Percentiles rank a stretch among this genome's conserved stretches.
These are phyloP conservation scores for Psilocybe sp. DNA, from an alignment of 768 basidiomycete genomes.

Conservation along the genomic window DNA sequence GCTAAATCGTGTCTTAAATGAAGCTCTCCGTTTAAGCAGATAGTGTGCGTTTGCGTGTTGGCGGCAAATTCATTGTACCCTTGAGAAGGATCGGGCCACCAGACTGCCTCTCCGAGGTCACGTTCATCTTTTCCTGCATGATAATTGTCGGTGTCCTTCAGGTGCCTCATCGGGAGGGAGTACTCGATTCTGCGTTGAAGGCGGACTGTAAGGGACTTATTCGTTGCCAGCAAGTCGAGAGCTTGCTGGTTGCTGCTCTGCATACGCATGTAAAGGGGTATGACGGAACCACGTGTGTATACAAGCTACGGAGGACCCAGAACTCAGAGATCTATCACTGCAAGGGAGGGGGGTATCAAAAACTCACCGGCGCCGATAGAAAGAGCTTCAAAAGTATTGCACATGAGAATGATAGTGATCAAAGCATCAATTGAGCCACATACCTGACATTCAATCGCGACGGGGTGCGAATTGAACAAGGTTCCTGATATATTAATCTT, in stretches of 20 bases:
- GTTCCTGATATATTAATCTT: slow-evolving; percentile 26
- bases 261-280: slow-evolving; percentile 33
- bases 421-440: slow-evolving; percentile 9
- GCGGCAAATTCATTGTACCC: too few relatives aligned
- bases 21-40: too few relatives aligned
- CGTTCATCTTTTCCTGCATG: too few relatives aligned
- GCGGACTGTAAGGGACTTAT: slow-evolving; percentile 28
- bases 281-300: slow-evolving; percentile 36
- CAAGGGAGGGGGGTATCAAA: background rate
- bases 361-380: slow-evolving; percentile 36
- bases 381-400: slow-evolving; percentile 25
- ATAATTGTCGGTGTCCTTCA: too few relatives aligned
- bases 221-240: slow-evolving; percentile 30
- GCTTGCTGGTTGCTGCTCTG: slow-evolving; percentile 28
- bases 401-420: background rate
- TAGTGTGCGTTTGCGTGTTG: too few relatives aligned
- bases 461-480: slow-evolving; percentile 22
- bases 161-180: too few relatives aligned
- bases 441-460: slow-evolving; percentile 30
- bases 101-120: too few relatives aligned
- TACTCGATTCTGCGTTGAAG: slow-evolving; percentile 3
- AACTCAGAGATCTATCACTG: background rate
- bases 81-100: too few relatives aligned
- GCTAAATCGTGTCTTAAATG: too few relatives aligned
- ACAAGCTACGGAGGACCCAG: slow-evolving; percentile 24